These are phyloP conservation scores for Penicillium nucicola DNA, from an alignment of 495 filamentous ascomycete genomes.

Conservation along the genomic window DNA sequence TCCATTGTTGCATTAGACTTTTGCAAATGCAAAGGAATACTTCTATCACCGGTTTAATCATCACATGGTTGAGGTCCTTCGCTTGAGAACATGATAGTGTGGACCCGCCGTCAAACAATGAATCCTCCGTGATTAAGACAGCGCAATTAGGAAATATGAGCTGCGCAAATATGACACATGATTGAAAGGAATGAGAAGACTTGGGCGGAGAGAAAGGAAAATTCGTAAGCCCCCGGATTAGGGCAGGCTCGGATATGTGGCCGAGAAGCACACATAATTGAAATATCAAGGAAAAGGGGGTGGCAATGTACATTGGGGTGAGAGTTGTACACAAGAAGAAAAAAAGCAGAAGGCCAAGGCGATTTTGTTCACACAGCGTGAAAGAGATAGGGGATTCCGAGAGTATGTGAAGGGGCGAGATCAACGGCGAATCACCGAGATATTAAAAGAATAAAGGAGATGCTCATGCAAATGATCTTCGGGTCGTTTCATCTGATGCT, in stretches of 20 bases:
- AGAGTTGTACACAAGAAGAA: conserved; percentile 20
- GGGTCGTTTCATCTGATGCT: conserved; percentile 23
- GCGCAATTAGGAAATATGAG: conserved; percentile 27
- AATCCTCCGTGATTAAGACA: conserved; percentile 20
- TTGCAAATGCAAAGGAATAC: conserved; percentile 4
- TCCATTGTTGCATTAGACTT: conserved; percentile 2
- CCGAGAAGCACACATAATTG: conserved; percentile 10
- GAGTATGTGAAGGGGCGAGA: neutral
- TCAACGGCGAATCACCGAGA: neutral
- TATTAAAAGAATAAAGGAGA: conserved; percentile 8
- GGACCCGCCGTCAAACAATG: conserved; percentile 8
- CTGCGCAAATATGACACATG: conserved; percentile 29
- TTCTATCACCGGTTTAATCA: conserved; percentile 12
- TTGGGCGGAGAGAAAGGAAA: conserved; percentile 13
- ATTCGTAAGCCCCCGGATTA: conserved; percentile 13
- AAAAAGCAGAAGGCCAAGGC: neutral
- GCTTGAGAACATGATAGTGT: conserved; percentile 17
- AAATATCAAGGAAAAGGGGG: neutral
- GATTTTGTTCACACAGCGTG: conserved; percentile 2
- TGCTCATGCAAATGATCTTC: conserved; percentile 13
- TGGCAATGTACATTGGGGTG: conserved; percentile 24
- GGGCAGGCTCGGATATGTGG: conserved; percentile 3
- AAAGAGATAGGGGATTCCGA: neutral
- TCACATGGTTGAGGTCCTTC: conserved; percentile 22
- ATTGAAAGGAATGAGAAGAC: conserved; percentile 14